These are phyloP conservation scores for Elsinoe perseae DNA, from an alignment of 2,329 filamentous ascomycete genomes.

Conservation along the genomic window DNA sequence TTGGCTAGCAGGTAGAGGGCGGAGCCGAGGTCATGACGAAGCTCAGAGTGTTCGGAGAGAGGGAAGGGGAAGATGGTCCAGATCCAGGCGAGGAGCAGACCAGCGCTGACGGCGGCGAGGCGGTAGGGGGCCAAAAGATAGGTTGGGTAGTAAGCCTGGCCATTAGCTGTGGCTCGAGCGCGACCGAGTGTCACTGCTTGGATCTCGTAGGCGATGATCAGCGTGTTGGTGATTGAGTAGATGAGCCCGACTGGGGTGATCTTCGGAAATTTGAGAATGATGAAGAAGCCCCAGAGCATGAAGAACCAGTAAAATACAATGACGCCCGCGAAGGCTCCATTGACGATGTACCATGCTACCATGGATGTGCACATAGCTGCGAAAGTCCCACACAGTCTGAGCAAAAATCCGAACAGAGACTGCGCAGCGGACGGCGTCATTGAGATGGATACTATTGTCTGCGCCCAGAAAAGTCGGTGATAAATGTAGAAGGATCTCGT, in stretches of 20 bases:
- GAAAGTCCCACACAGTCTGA: constrained; percentile 57
- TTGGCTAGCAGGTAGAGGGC: constrained; percentile 67
- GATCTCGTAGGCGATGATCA: constrained; percentile 57
- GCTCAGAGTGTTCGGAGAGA: constrained; percentile 61
- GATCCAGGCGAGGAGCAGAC: constrained; percentile 63
- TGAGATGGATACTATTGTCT: constrained; percentile 64
- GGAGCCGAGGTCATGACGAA: constrained; percentile 60
- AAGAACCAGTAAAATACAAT: constrained; percentile 64
- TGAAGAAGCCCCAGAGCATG: constrained; percentile 56
- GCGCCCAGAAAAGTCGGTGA: constrained; percentile 66
- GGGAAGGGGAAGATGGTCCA: constrained; percentile 74
- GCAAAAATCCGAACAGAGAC: constrained; percentile 61
- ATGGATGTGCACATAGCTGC: constrained; percentile 56
- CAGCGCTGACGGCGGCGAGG: constrained; percentile 58
- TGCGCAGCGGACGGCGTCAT: constrained; percentile 64
- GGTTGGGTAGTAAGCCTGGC: constrained; percentile 62
- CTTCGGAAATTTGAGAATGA: constrained; percentile 59
- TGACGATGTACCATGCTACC: constrained; percentile 66
- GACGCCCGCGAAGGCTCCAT: constrained; percentile 53
- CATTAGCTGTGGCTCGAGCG: constrained; percentile 46
- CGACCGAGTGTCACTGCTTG: constrained; percentile 61
- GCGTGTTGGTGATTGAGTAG: constrained; percentile 49
- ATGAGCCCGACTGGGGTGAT: constrained; percentile 58
- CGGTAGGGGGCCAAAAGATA: constrained; percentile 65
- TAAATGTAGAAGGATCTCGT: constrained; percentile 61